Base-by-base conservation (phyloP, 345 rosid genomes). In the Capsella bursapastoris region DNA sequence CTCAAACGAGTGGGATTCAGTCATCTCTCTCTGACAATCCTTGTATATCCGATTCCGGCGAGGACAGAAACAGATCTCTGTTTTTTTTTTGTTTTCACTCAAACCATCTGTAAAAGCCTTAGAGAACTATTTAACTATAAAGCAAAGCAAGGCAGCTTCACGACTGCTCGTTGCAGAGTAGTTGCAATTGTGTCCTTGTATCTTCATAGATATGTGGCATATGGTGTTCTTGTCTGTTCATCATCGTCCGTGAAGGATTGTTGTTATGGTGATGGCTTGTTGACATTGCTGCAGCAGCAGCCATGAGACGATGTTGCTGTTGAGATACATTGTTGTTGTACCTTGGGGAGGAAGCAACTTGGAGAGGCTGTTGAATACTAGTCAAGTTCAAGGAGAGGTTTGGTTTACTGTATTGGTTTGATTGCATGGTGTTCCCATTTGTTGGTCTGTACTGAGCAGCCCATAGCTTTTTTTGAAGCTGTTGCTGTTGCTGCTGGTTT, bases 101-200 rank as follows among this genome's bases (percentile, higher is more conserved):
- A 13, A 13, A 50, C 62, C 53, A 74, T 11, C 53, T 49, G 61
- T 18, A 15, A 31, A 12, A 47, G 12, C 66, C 27, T 51, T 61
- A 4, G 13, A 4, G 8, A 22, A 41, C 74, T 76, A 75, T 31
- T n/a, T 43, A 44, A 62, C 64, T 62, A 69, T 51, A 38, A 75
- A 44, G 34, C 74, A 68, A 47, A 51, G 12, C 64, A 41, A 38
- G 45, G 15, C 57, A 41, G 50, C 64, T 73, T 86, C 78, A 82
- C 3, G 60, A 80, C 66, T 71, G 80, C 48, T 87, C 86, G 13
- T 86, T 82, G 82, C 89, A 92, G 57, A 85, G 91, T 52, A 85
- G 57, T 51, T 86, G 94, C 86, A 86, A 81, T 3, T 90, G 83
- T 53, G 79, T 63, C 52, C 87, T 70, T 47, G 84, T 55, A 22